Evolutionary conservation across 345 rosid species (phyloP), one percentile per base, ranked within the genome.

Genomic region (Cardamine occulta): DNA sequence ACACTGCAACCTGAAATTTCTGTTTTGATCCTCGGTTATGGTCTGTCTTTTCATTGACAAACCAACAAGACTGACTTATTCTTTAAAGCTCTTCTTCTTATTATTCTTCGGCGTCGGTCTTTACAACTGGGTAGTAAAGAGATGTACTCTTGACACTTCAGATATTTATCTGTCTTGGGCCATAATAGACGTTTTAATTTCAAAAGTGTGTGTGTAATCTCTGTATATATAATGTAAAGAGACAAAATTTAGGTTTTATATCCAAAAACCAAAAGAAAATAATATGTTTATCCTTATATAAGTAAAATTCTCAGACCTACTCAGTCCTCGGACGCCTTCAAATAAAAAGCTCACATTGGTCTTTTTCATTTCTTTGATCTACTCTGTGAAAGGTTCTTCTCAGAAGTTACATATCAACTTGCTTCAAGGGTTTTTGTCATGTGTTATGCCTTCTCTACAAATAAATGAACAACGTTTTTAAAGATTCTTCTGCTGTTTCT

Each of bases 391-490:
- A 24, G 6, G 24, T 26, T 42, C 42, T 70, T 56, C 29, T 53
- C 35, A 68, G 48, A 54, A 26, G 29, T 26, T 26, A 26, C 29
- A 26, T 26, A 26, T 26, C 29, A 26, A 26, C 3, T 26, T 26
- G 29, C 29, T 52, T 18, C 61, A 52, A 63, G 32, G 40, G 26
- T 24, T 53, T 37, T 37, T 45, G 26, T 47, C 49, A 57, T 70
- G 66, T 58, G 57, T 47, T 28, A 17, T 15, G 17, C 66, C 57
- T 58, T 59, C 53, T 62, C 68, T 62, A 39, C 32, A 40, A 39
- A 68, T 24, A 72, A 17, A 48, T n/a, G 51, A 14, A 14, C 39
- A 60, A n/a, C 32, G 6, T 24, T 2, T 17, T 8, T 2, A 26
- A 62, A 26, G 4, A 17, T 28, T 9, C 32, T 40, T 26, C 31